Base-by-base conservation (phyloP, 2,329 filamentous ascomycete species). In the Cladosporium sp. region DNA sequence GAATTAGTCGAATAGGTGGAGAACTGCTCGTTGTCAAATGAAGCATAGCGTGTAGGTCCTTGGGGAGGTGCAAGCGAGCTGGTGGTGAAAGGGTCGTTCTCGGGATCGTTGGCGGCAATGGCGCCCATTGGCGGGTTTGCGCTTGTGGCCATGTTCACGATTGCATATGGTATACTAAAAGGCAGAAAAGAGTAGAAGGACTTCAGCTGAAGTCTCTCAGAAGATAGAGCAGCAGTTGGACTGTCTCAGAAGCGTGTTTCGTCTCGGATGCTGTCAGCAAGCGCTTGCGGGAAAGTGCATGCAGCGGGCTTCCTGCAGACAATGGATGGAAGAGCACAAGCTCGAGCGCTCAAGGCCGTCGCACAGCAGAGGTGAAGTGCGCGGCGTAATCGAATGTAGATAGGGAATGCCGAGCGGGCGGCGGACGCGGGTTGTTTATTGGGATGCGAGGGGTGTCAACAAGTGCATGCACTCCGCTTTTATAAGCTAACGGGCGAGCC, bases 11-110 rank as follows among this genome's bases (percentile, higher is more conserved):
- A 83, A 64, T 89, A 89, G 20, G 93, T 78, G 36, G 87, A 87
- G 71, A 95, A 92, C 52, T 93, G 86, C 20, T 69, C 65, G 49
- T 84, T 84, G 72, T 96, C 91, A 71, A 96, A 95, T 62, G 85
- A 83, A 56, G 90, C 91, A 73, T 90, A 94, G 64, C 91, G 87
- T 63, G 92, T 84, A 50, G 79, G 69, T 36, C 75, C 75, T 37
- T 68, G 60, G 40, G 66, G 62, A 71, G 69, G 70, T 20, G 9
- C 4, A 53, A 70, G 62, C 7, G 68, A 65, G 48, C 64, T 70
- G 57, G 60, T 64, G 51, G 71, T 64, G 66, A 81, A 82, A 25
- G 79, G 78, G 67, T 81, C 78, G 53, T 19, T 28, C 25, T 40
- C 50, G 4, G 17, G 20, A 64, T 66, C 68, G 61, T 72, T 71